Evolutionary conservation across 116 monocot genomes (phyloP).

Genomic region (Cymodocea nodosa): DNA sequence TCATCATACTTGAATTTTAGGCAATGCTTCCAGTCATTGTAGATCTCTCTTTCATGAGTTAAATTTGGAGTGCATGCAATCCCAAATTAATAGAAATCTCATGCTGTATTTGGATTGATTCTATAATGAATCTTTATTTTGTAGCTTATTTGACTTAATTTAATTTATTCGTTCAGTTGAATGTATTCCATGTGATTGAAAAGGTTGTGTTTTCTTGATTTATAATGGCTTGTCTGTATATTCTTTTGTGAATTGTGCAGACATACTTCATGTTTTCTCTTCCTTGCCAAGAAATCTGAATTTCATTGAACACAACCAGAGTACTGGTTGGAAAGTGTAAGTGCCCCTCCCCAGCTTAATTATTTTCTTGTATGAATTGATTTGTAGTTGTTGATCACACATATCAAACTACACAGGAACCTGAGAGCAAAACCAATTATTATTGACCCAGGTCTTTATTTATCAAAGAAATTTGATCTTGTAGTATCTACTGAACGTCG

Average conservation of each 20-base stretch:
- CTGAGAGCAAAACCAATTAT: constrained; percentile 52
- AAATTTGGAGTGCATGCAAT: no score
- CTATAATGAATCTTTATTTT: no score
- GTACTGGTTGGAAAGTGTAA: constrained; percentile 70
- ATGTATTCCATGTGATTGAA: no score
- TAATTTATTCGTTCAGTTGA: no score
- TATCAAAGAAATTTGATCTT: constrained; percentile 66
- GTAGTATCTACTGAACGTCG: constrained; percentile 27
- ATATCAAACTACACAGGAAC: constrained; percentile 20
- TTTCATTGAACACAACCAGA: constrained; percentile 50
- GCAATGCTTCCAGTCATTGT: no score
- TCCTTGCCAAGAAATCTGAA: constrained; percentile 58
- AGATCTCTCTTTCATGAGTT: no score
- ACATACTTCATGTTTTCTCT: constrained; percentile 64
- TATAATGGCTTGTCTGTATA: not conserved
- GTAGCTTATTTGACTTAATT: no score
- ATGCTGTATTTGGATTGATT: no score
- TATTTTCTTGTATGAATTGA: not conserved
- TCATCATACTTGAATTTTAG: no score
- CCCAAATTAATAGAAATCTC: no score
- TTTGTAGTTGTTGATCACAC: not conserved
- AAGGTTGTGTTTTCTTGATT: no score
- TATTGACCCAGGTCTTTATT: constrained; percentile 68
- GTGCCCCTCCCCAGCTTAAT: not conserved
- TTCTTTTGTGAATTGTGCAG: constrained; percentile 17